phyloP scores from a whole-genome alignment of 2,329 filamentous ascomycete species.

The Aspergillus hortae region DNA sequence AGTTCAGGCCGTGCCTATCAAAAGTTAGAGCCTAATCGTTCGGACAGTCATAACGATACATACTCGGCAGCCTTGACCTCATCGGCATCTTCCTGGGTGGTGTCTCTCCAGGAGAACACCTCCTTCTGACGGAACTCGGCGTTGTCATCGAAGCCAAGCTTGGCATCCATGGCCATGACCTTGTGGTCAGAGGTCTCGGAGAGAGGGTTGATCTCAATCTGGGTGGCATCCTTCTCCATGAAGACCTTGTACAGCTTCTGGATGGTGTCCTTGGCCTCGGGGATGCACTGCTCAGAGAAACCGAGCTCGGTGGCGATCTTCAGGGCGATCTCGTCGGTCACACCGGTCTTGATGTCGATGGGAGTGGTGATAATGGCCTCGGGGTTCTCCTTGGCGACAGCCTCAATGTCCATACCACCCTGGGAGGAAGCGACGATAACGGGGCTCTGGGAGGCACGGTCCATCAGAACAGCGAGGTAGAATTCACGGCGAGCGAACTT shows the following conservation, averaged over 20 bases:
- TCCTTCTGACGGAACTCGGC: constrained; percentile 98
- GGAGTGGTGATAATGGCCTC: constrained; percentile 92
- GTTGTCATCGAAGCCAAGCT: constrained; percentile 98
- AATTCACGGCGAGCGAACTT: constrained; percentile 99
- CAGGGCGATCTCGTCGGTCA: constrained; percentile 90
- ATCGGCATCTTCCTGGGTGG: constrained; percentile 91
- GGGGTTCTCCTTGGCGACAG: constrained; percentile 95
- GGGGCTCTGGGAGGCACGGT: constrained; percentile 82
- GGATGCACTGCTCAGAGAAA: constrained; percentile 96
- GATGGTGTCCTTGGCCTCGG: constrained; percentile 92
- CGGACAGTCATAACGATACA: constrained; percentile 9
- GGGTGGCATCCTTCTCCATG: constrained; percentile 95
- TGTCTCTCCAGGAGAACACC: constrained; percentile 88
- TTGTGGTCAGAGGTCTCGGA: constrained; percentile 98
- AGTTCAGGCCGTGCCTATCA: constrained; percentile 74
- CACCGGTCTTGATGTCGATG: constrained; percentile 89
- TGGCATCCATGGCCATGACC: constrained; percentile 98
- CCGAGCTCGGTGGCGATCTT: constrained; percentile 88
- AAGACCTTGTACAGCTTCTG: constrained; percentile 99
- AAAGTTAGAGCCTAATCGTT: not conserved
- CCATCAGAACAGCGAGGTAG: constrained; percentile 98
- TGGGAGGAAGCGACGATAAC: constrained; percentile 98
- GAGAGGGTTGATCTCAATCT: constrained; percentile 99
- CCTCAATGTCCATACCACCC: constrained; percentile 99
- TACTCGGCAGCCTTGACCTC: constrained; percentile 95